These are phyloP conservation scores for Epicoccum nigrum DNA, from an alignment of 2,329 filamentous ascomycete species.

Conservation along the genomic window DNA sequence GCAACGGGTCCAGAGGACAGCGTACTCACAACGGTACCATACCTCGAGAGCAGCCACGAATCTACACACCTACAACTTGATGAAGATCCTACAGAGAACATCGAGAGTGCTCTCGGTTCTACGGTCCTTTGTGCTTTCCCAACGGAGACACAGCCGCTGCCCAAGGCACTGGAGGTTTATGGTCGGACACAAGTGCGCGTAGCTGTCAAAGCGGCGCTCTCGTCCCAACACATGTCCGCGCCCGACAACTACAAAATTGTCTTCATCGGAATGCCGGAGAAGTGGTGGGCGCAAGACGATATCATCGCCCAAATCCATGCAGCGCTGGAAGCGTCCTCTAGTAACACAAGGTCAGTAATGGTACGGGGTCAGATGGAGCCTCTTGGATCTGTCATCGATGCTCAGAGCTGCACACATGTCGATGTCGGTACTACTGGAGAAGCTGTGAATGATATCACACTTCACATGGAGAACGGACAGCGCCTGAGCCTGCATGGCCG, in stretches of 20 bases:
- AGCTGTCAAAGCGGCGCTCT: slow-evolving; percentile 38
- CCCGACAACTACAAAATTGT: slow-evolving; percentile 41
- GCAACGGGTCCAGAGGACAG: slow-evolving; percentile 34
- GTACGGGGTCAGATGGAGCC: slow-evolving; percentile 43
- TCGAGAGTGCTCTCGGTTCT: slow-evolving; percentile 23
- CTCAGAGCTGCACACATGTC: slow-evolving; percentile 35
- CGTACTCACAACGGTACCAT: slow-evolving; percentile 37
- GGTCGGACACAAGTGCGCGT: slow-evolving; percentile 35
- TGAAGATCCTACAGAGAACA: slow-evolving; percentile 25
- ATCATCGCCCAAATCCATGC: slow-evolving; percentile 40
- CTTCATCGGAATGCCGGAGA: slow-evolving; percentile 39
- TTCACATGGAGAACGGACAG: slow-evolving; percentile 29
- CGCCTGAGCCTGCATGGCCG: slow-evolving; percentile 28
- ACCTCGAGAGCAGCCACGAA: slow-evolving; percentile 30
- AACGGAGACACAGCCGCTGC: slow-evolving; percentile 28
- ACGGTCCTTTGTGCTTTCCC: slow-evolving; percentile 33
- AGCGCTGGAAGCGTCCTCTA: slow-evolving; percentile 39
- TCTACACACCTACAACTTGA: slow-evolving; percentile 32
- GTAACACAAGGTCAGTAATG: slow-evolving; percentile 43
- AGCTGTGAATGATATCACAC: slow-evolving; percentile 7
- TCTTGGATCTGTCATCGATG: slow-evolving; percentile 36
- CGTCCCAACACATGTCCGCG: slow-evolving; percentile 30
- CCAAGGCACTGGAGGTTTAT: slow-evolving; percentile 35
- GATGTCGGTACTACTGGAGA: slow-evolving; percentile 16
- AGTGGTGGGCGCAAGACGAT: slow-evolving; percentile 40